These are phyloP conservation scores for Linum trigynum DNA, from an alignment of 345 rosid genomes.

Conservation along the genomic window DNA sequence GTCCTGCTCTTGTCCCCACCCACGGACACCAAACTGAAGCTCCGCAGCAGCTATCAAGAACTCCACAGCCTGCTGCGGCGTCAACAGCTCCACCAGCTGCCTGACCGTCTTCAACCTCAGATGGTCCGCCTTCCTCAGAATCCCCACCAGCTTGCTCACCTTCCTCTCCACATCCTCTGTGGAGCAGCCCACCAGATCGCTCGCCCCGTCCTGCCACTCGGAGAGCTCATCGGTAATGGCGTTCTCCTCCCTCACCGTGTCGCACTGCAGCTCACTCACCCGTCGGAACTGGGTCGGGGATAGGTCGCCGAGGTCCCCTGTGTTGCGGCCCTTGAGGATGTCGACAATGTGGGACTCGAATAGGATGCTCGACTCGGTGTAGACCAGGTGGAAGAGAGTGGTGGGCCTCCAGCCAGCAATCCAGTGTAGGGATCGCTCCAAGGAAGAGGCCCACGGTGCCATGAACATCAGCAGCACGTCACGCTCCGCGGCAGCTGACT, in stretches of 20 bases:
- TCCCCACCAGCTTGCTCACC: conserved; percentile 32
- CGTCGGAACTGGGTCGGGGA: conserved; percentile 73
- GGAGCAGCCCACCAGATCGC: conserved; percentile 27
- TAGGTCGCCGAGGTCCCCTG: conserved; percentile 79
- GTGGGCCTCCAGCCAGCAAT: conserved; percentile 77
- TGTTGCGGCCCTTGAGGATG: conserved; percentile 50
- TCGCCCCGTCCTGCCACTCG: conserved; percentile 68
- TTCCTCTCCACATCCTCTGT: conserved; percentile 23
- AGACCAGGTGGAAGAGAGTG: conserved; percentile 66
- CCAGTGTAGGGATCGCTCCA: conserved; percentile 86
- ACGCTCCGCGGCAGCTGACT: conserved; percentile 35
- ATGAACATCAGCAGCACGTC: conserved; percentile 48
- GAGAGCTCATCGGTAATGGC: conserved; percentile 54
- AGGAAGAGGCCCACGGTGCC: conserved; percentile 67
- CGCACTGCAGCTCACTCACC: conserved; percentile 82
- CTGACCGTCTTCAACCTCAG: conserved; percentile 50
- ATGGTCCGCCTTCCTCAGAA: conserved; percentile 57
- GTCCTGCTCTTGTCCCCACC: conserved; percentile 54
- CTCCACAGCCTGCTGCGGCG: conserved; percentile 61
- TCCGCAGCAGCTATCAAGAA: conserved; percentile 64
- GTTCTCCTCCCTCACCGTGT: conserved; percentile 82
- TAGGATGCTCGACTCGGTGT: conserved; percentile 65
- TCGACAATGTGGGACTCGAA: conserved; percentile 71
- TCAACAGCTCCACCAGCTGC: conserved; percentile 45
- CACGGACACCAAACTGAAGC: conserved; percentile 56